phyloP scores from a whole-genome alignment of 192 early-diverging fungal species.

The Paraglomus brasilianum region DNA sequence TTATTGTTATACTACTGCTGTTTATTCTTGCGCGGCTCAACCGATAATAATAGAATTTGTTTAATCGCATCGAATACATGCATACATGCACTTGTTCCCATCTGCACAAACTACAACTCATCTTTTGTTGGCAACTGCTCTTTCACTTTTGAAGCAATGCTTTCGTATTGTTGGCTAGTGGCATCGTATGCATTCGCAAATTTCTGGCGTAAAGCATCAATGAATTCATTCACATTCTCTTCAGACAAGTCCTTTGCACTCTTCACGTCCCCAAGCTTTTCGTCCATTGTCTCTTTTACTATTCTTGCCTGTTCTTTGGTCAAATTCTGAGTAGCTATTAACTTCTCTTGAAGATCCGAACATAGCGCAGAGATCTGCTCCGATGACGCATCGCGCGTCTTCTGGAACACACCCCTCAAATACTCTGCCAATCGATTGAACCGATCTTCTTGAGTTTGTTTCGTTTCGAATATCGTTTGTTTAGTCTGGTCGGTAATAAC shows the following conservation, averaged over 20 bases:
- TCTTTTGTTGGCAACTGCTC: no score
- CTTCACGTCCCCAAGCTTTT: background rate
- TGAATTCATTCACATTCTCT: background rate
- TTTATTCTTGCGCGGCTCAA: no score
- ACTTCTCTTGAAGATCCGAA: background rate
- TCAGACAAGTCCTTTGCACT: conserved; percentile 12
- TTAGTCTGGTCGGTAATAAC: background rate
- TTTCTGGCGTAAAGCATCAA: background rate
- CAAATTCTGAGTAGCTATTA: background rate
- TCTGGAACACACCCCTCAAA: background rate
- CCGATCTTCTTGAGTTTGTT: conserved; percentile 6
- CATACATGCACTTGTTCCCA: no score
- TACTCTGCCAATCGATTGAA: background rate
- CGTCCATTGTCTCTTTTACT: conserved; percentile 3
- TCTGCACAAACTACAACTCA: no score
- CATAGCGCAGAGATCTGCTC: background rate
- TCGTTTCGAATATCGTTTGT: background rate
- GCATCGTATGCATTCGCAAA: background rate
- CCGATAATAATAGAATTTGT: no score
- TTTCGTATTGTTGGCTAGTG: no score
- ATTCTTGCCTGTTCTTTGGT: conserved; percentile 9
- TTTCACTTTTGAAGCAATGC: no score
- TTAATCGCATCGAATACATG: no score
- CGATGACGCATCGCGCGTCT: background rate
- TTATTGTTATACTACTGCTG: no score